A percentile compares a stretch with the other conserved stretches of the same genome.
Conservation (phyloP, 176 grass and related monocot species). For the Alopecurus myosuroides region DNA sequence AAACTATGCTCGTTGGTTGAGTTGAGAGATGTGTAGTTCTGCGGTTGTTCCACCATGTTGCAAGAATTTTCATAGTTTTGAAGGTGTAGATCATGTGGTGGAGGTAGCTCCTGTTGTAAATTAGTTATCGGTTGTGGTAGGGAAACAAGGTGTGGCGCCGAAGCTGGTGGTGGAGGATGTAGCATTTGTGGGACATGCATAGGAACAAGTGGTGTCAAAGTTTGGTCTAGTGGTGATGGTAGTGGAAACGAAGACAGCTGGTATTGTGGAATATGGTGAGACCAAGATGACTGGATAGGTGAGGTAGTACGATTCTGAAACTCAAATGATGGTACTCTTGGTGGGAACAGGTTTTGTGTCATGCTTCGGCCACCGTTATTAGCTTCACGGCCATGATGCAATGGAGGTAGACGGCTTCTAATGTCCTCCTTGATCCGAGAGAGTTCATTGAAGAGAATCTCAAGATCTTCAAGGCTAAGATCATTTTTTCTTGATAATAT, state of each 20-base stretch:
- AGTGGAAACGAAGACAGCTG: neutral
- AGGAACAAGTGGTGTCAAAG: neutral
- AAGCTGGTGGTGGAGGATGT: neutral
- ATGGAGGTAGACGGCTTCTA: neutral
- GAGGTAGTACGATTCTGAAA: neutral
- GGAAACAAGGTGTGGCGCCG: neutral
- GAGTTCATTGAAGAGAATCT: neutral
- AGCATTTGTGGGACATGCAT: neutral
- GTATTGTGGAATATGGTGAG: neutral
- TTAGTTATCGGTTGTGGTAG: neutral
- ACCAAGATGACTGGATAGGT: neutral
- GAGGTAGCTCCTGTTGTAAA: neutral
- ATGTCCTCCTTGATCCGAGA: neutral
- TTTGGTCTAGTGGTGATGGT: neutral
- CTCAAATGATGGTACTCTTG: neutral
- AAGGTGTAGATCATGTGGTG: neutral
- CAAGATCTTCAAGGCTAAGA: neutral
- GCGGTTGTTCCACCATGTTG: neutral
- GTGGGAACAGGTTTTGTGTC: neutral
- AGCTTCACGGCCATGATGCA: neutral
- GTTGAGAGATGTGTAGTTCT: neutral
- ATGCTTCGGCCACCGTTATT: neutral
- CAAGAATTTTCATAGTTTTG: neutral
- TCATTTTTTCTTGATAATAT: neutral
- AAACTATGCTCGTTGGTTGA: neutral